Evolutionary conservation across 805 yeast genomes (phyloP).

Genomic region (Saccharomycopsis sp.): DNA sequence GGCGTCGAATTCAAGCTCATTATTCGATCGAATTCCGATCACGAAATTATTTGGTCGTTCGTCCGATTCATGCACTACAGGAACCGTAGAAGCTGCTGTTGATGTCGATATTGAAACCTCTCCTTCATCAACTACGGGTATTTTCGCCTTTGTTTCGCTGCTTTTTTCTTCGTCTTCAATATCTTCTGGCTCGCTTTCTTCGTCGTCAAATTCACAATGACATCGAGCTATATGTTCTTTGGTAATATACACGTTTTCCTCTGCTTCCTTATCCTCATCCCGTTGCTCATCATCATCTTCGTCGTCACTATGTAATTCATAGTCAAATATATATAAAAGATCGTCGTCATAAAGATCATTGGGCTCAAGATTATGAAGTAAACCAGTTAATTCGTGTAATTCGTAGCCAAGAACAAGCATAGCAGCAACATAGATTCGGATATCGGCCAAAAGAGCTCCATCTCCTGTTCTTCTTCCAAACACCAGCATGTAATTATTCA

Average conservation of each 20-base stretch:
- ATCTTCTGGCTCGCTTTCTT: slow-evolving; percentile 16
- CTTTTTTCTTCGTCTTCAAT: background rate
- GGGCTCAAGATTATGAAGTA: slow-evolving; percentile 45
- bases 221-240: slow-evolving; percentile 32
- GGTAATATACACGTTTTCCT: slow-evolving; percentile 20
- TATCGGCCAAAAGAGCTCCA: slow-evolving; percentile 55
- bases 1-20: slow-evolving; percentile 46
- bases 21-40: slow-evolving; percentile 28
- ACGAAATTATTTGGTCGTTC: background rate
- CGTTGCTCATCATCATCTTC: slow-evolving; percentile 26
- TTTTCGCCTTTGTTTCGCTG: background rate
- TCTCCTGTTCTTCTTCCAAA: slow-evolving; percentile 54
- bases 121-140: background rate
- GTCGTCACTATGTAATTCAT: slow-evolving; percentile 41
- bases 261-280: slow-evolving; percentile 23
- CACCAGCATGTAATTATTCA: slow-evolving; percentile 58
- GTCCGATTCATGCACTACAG: background rate
- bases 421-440: slow-evolving; percentile 52
- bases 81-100: background rate
- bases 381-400: slow-evolving; percentile 44
- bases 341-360: slow-evolving; percentile 69
- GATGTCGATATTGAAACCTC: background rate
- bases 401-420: slow-evolving; percentile 44
- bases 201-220: slow-evolving; percentile 33
- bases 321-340: slow-evolving; percentile 52